Evolutionary conservation across 2,329 filamentous ascomycete genomes (phyloP), one percentile per base, ranked within the genome.

Genomic region (Raffaelea deltoideospora): DNA sequence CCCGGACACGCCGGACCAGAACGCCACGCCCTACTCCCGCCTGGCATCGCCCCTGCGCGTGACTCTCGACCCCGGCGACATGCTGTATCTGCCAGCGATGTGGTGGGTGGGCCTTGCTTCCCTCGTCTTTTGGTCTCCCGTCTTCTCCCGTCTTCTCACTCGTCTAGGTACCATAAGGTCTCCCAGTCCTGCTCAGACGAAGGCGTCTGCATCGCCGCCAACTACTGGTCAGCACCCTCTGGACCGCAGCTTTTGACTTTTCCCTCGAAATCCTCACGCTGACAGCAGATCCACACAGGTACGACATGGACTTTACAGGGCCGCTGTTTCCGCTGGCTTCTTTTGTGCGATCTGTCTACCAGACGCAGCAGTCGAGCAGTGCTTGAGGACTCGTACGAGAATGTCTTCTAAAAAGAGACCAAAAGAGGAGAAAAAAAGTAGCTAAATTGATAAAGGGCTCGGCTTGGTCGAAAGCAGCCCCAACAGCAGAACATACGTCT

Each of bases 21-120:
- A 64, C 32, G 45, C 64, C 0, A 80, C 78, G 1, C 47, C 47
- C 2, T 80, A 78, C 47, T 82, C 78, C 1, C 48, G 56, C 26
- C 58, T 76, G 10, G 72, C 72, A 0, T 57, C 58, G 33, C 76
- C 79, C 7, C 47, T 85, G 43, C 61, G 67, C n/a, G 73, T 87
- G 1, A 80, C 76, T 1, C 56, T 90, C 3, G 54, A 76, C 1
- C 68, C 75, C 10, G 82, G 82, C 0, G 83, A 90, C 51, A 83
- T 90, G 75, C 54, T 90, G 14, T 90, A 90, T 56, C 59, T 90
- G 22, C 83, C 83, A 7, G 76, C 79, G 6, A 70, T 87, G 64
- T 90, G 83, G 83, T 81, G 43, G 53, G 65, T 52, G n/a, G n/a
- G n/a, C n/a, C n/a, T 20, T 6, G 9, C 18, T 19, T 24, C 17